Conservation (phyloP, 2,329 filamentous ascomycete species). For the Calonectria hongkongensis region DNA sequence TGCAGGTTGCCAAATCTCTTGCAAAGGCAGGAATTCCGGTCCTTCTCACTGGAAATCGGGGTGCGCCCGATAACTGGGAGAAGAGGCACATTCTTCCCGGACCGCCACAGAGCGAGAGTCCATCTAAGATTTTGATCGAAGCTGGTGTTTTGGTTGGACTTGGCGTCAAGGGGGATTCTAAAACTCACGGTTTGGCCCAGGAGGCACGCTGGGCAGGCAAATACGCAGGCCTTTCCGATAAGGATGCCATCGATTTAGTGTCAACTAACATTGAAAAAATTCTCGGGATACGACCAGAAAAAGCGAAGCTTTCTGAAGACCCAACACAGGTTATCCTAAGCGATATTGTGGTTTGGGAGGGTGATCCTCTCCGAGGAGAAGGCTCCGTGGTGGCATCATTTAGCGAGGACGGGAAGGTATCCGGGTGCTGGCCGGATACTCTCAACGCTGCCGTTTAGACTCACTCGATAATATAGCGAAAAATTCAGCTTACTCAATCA, state of each 20-base stretch:
- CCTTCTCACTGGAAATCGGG: slow-evolving; percentile 19
- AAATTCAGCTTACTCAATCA: too few species aligned
- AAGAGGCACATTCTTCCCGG: slow-evolving; percentile 14
- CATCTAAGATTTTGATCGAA: slow-evolving; percentile 13
- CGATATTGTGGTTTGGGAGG: slow-evolving; percentile 26
- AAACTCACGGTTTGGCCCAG: slow-evolving; percentile 11
- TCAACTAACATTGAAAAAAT: slow-evolving; percentile 25
- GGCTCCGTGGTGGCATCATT: slow-evolving; percentile 9
- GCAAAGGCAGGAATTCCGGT: slow-evolving; percentile 14
- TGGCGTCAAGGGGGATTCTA: slow-evolving; percentile 20
- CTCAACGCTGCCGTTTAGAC: not conserved
- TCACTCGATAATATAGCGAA: not conserved
- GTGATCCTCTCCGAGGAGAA: slow-evolving; percentile 12
- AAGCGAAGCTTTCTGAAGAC: too few species aligned
- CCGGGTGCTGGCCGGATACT: slow-evolving; percentile 21
- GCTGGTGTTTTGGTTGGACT: slow-evolving; percentile 20
- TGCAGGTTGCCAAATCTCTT: slow-evolving; percentile 20
- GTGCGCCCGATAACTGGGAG: slow-evolving; percentile 24
- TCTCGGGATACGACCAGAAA: not conserved
- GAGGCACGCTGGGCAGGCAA: slow-evolving; percentile 20
- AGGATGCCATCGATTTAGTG: slow-evolving; percentile 20
- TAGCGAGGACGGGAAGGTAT: slow-evolving; percentile 3
- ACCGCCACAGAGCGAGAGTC: slow-evolving; percentile 8
- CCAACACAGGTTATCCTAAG: not conserved
- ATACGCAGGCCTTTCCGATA: slow-evolving; percentile 21